These are phyloP conservation scores for Colletotrichum gloeosporioides DNA, from an alignment of 2,329 filamentous ascomycete species.

Conservation along the genomic window DNA sequence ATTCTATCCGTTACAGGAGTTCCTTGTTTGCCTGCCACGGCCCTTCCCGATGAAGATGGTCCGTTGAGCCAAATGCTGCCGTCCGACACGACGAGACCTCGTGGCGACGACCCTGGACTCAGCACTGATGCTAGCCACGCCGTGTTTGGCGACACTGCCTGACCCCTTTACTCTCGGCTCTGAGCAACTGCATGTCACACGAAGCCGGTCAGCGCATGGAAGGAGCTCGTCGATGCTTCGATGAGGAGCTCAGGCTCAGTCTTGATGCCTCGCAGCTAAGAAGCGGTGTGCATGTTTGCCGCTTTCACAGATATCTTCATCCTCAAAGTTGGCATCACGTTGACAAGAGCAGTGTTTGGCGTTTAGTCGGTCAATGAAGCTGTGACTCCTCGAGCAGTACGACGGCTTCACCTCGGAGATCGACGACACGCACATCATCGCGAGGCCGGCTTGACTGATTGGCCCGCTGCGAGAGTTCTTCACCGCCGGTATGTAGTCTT, in stretches of 20 bases:
- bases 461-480: not conserved
- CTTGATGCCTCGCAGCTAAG: not conserved
- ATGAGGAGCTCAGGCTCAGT: not conserved
- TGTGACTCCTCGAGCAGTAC: not conserved
- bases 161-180: not conserved
- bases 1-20: not conserved
- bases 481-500: not conserved
- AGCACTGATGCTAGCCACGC: not conserved
- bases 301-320: too few species aligned
- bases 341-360: not conserved
- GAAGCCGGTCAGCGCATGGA: not conserved
- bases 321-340: not conserved
- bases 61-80: not conserved
- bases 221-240: not conserved
- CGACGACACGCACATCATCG: not conserved
- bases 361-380: not conserved
- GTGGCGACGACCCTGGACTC: not conserved
- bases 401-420: slow-evolving; percentile 11
- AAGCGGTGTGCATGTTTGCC: not conserved
- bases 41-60: not conserved
- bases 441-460: not conserved
- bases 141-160: not conserved
- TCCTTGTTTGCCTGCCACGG: not conserved
- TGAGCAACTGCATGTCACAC: not conserved
- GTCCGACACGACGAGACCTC: not conserved